Percentiles rank a stretch among this genome's conserved stretches.
These are phyloP conservation scores for Gregarina niphandrodes DNA, from an alignment of 169 alveolate genomes.

Conservation along the genomic window DNA sequence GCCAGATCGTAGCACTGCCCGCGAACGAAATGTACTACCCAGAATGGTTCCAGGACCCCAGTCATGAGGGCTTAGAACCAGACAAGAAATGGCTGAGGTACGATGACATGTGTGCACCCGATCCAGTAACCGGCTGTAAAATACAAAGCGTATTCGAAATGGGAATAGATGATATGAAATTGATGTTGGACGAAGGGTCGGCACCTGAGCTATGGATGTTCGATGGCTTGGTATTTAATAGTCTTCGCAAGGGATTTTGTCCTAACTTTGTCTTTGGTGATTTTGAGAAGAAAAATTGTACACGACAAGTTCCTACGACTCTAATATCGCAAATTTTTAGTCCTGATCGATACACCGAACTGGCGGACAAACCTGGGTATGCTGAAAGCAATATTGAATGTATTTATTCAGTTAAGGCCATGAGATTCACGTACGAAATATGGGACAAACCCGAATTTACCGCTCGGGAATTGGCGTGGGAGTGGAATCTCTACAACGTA, in stretches of 20 bases:
- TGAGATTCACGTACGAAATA: slow-evolving; percentile 23
- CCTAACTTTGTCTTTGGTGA: slow-evolving; percentile 33
- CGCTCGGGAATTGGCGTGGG: slow-evolving; percentile 30
- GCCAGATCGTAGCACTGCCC: slow-evolving; percentile 24
- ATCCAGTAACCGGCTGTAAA: slow-evolving; percentile 26
- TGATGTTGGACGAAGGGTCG: slow-evolving; percentile 16
- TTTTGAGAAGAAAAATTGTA: slow-evolving; percentile 18
- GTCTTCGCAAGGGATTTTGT: slow-evolving; percentile 22
- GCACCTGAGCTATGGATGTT: slow-evolving; percentile 34
- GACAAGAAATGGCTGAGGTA: slow-evolving; percentile 18
- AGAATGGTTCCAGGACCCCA: no score
- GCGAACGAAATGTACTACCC: no score
- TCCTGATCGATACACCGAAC: no score
- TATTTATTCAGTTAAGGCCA: slow-evolving; percentile 22
- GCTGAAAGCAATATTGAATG: slow-evolving; percentile 27
- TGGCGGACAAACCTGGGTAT: slow-evolving; percentile 23
- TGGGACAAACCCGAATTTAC: slow-evolving; percentile 20
- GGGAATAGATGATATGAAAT: slow-evolving; percentile 23
- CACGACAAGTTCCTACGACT: slow-evolving; percentile 22
- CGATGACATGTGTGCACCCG: slow-evolving; percentile 23
- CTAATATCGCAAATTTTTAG: slow-evolving; percentile 19
- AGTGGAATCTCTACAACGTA: slow-evolving; percentile 23
- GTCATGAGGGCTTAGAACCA: no score
- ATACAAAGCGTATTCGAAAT: slow-evolving; percentile 21
- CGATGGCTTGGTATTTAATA: slow-evolving; percentile 28